phyloP scores from a whole-genome alignment of 1,284 basidiomycete genomes.

The Athelia psychrophila region DNA sequence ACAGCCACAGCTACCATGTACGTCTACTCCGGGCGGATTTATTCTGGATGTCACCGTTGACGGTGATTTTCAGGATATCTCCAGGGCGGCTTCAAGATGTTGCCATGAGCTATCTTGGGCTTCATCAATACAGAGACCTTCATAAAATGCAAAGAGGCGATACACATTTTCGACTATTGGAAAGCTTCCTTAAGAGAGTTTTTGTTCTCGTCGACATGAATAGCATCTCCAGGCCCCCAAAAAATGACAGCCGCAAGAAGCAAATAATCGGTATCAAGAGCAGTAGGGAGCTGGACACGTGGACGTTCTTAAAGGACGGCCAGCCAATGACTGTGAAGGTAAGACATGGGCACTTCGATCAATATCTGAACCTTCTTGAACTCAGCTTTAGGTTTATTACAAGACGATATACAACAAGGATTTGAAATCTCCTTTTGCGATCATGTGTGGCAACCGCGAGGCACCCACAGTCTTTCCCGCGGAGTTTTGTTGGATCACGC shows the following conservation, averaged over 20 bases:
- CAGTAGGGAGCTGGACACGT: background rate
- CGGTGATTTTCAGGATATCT: background rate
- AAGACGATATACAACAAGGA: background rate
- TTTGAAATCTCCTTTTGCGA: background rate
- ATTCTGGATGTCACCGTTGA: background rate
- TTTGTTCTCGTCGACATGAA: background rate
- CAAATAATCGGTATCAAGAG: background rate
- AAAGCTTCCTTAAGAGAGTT: background rate
- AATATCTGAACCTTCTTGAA: background rate
- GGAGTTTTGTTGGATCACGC: background rate
- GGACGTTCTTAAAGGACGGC: background rate
- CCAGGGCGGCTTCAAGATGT: background rate
- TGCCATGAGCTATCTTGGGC: background rate
- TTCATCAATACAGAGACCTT: background rate
- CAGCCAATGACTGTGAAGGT: background rate
- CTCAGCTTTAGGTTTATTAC: background rate
- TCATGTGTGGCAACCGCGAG: background rate
- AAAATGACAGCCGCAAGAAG: background rate
- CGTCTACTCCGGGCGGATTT: background rate
- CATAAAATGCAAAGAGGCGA: background rate
- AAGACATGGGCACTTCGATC: background rate
- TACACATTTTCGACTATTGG: background rate
- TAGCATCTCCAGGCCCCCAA: background rate
- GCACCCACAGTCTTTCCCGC: background rate
- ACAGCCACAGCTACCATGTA: background rate